Percentiles rank a stretch among this genome's conserved stretches.
These are phyloP conservation scores for Mycena epipterygia DNA, from an alignment of 768 basidiomycete genomes.

Conservation along the genomic window DNA sequence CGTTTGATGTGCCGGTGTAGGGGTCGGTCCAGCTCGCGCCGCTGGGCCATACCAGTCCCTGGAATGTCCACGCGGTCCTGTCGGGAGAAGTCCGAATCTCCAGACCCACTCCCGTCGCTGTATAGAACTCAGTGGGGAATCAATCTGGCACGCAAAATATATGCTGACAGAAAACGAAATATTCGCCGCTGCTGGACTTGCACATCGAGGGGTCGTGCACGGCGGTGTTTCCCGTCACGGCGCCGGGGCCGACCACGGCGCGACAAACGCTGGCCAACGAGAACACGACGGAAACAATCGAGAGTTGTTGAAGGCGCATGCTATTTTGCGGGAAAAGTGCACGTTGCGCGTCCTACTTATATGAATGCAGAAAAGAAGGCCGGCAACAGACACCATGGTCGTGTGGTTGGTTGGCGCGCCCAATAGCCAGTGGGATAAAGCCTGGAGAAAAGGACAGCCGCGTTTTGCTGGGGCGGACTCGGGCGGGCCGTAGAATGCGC, in stretches of 20 bases:
- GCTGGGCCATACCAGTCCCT: conserved; percentile 63
- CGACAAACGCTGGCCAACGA: conserved; percentile 24
- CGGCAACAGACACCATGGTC: neutral
- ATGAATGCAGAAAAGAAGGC: neutral
- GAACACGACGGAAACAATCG: conserved; percentile 31
- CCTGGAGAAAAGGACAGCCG: conserved; percentile 13
- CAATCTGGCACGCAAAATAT: neutral
- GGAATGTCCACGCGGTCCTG: conserved; percentile 59
- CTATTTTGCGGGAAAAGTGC: neutral
- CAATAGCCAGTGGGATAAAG: conserved; percentile 28
- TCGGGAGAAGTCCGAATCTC: conserved; percentile 66
- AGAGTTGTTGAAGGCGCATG: conserved; percentile 38
- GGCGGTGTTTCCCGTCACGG: conserved; percentile 56
- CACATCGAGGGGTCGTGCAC: conserved; percentile 66
- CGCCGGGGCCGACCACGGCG: conserved; percentile 53
- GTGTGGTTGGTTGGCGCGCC: conserved; percentile 8
- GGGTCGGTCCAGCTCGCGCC: conserved; percentile 65
- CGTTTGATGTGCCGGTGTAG: conserved; percentile 63
- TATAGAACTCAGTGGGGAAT: neutral
- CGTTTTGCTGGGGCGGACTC: neutral
- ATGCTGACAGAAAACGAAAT: conserved; percentile 62
- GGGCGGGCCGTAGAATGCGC: conserved; percentile 1
- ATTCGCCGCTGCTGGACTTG: conserved; percentile 60
- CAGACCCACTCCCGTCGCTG: conserved; percentile 61
- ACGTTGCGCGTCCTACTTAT: neutral